These are phyloP conservation scores for Exophiala bonariae DNA, from an alignment of 2,329 filamentous ascomycete species.

Conservation along the genomic window DNA sequence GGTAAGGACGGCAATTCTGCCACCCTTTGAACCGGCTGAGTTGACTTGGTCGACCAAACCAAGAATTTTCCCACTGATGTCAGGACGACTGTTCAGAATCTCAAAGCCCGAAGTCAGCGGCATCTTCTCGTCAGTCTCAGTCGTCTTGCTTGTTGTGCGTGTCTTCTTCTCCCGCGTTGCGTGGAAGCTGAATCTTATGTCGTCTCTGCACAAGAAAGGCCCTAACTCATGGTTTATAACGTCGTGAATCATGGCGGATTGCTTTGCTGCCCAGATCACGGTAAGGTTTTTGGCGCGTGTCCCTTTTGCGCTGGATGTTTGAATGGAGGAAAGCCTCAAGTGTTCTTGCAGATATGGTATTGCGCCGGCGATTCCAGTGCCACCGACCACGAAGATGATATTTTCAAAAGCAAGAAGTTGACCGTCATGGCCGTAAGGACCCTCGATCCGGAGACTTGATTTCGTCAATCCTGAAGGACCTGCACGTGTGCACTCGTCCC, in stretches of 20 bases:
- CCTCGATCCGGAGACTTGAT: constrained; percentile 48
- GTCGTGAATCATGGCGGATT: constrained; percentile 33
- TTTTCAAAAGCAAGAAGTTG: constrained; percentile 51
- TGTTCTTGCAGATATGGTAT: constrained; percentile 42
- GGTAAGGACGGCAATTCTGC: constrained; percentile 40
- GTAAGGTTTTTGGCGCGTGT: constrained; percentile 33
- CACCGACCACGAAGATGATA: constrained; percentile 47
- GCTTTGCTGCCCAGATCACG: constrained; percentile 37
- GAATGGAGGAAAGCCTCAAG: constrained; percentile 14
- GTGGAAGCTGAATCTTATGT: constrained; percentile 35
- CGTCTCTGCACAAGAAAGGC: constrained; percentile 29
- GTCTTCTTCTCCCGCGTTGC: constrained; percentile 40
- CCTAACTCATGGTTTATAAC: constrained; percentile 32
- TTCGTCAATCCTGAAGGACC: constrained; percentile 29
- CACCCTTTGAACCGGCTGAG: constrained; percentile 29
- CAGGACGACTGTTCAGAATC: constrained; percentile 38
- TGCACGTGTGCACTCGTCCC: constrained; percentile 33
- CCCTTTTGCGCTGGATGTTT: constrained; percentile 1
- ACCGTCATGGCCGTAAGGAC: constrained; percentile 47
- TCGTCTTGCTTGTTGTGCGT: constrained; percentile 8
- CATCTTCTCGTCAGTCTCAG: too few species aligned
- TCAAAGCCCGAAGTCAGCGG: constrained; percentile 16
- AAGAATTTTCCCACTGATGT: constrained; percentile 37
- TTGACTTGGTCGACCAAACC: constrained; percentile 34
- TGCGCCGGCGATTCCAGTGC: constrained; percentile 41